Evolutionary conservation across 305 asterid species (phyloP).

Genomic region (Fraxinus velutina): DNA sequence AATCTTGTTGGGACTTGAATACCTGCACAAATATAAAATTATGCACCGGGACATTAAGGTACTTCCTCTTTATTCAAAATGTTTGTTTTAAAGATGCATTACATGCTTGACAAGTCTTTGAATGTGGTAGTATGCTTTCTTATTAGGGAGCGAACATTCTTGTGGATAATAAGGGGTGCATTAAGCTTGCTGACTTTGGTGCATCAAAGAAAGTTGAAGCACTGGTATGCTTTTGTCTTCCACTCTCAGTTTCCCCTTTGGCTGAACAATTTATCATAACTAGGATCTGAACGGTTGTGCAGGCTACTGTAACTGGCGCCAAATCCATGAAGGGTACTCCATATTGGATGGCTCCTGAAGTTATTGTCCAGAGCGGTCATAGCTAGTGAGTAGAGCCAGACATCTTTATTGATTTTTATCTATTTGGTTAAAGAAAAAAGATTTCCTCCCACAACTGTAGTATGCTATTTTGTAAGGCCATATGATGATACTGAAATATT

Average conservation of each 20-base stretch:
- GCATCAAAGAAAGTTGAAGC: constrained; percentile 97
- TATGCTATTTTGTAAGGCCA: neutral
- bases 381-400: constrained; percentile 71
- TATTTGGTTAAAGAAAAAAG: neutral
- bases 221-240: constrained; percentile 46
- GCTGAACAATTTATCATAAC: constrained; percentile 22
- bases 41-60: constrained; percentile 98
- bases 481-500: neutral
- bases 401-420: neutral
- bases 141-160: constrained; percentile 91
- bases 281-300: constrained; percentile 30
- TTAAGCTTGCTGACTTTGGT: constrained; percentile 95
- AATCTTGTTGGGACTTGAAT: constrained; percentile 72
- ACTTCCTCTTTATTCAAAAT: constrained; percentile 15
- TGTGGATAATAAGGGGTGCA: constrained; percentile 89
- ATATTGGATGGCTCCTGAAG: constrained; percentile 99
- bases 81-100: constrained; percentile 6
- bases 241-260: constrained; percentile 9
- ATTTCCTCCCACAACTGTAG: neutral
- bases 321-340: constrained; percentile 99
- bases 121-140: constrained; percentile 18
- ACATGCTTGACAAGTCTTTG: neutral
- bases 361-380: constrained; percentile 97
- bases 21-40: constrained; percentile 79
- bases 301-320: constrained; percentile 98